Base-by-base conservation (phyloP, 2,329 filamentous ascomycete genomes). In the Grosmannia serpens region DNA sequence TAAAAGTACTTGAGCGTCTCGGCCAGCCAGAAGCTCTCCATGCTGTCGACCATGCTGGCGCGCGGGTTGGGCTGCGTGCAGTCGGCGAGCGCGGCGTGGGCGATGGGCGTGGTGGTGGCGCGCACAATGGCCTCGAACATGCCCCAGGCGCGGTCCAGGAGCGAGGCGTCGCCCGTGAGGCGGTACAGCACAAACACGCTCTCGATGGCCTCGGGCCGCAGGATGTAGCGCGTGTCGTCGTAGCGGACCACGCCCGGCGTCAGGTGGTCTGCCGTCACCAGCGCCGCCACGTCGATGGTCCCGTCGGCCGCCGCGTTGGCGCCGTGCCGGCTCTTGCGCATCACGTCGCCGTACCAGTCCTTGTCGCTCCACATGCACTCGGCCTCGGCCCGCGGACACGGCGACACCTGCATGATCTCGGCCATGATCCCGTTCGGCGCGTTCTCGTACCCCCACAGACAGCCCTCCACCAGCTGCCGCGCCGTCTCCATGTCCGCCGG, bases 1-100 rank as follows among this genome's bases (percentile, higher is more conserved):
- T 86, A 91, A 61, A 89, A 89, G 65, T 90, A 90, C 71, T 90
- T 91, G 63, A 89, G 70, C 47, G 86, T 91, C 74, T 91, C 87
- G 3, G 84, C 84, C 64, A 88, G 75, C 85, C 87, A 91, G 67
- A 89, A 89, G 57, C 77, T 79, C 74, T 77, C 53, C 24, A 47
- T 58, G 11, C 51, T 54, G 51, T 59, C 54, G 38, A 57, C 33
- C 53, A 53, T 52, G 22, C 57, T 33, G 8, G 20, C 15, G 20
- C 52, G 57, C 41, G 62, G 58, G n/a, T 55, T n/a, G 8, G 46
- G 35, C 22, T 1, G n/a, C 13, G 62, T 63, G 57, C 49, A 59
- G 53, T 61, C 57, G 0, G 68, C 70, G 62, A 80, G 81, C 13
- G 73, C 69, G 44, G 76, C 74, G 68, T 75, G 73, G 9, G 75